Percentiles rank a stretch among this genome's conserved stretches.
These are phyloP conservation scores for Paxillus involutus DNA, from an alignment of 768 basidiomycete species.

Conservation along the genomic window DNA sequence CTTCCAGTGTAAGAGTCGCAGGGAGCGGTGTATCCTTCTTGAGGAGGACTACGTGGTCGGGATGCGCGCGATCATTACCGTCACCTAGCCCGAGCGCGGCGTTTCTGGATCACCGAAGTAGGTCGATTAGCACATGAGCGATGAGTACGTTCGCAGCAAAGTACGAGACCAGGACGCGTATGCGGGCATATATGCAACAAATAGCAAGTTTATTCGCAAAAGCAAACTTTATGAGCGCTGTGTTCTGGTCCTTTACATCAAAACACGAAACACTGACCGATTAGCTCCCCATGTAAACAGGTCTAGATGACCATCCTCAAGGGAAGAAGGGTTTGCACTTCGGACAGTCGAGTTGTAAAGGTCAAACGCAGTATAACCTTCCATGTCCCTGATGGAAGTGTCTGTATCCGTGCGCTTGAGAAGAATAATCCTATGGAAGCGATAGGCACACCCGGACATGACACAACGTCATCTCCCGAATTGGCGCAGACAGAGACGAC, in stretches of 20 bases:
- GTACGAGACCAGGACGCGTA: background rate
- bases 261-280: conserved; percentile 39
- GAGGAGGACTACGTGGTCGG: conserved; percentile 69
- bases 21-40: conserved; percentile 14
- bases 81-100: conserved; percentile 86
- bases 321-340: conserved; percentile 60
- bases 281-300: conserved; percentile 90
- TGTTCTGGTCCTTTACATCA: background rate
- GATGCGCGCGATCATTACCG: conserved; percentile 70
- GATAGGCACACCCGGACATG: conserved; percentile 7
- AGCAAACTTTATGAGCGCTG: background rate
- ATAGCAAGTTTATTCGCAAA: background rate
- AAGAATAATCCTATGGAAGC: conserved; percentile 61
- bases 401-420: conserved; percentile 77
- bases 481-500: conserved; percentile 25
- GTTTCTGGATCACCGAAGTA: conserved; percentile 50
- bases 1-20: conserved; percentile 29
- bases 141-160: background rate
- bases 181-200: background rate
- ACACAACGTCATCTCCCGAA: background rate
- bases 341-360: conserved; percentile 88
- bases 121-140: too few relatives aligned
- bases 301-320: conserved; percentile 43
- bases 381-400: conserved; percentile 69
- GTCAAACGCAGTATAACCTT: conserved; percentile 91